Conservation (phyloP, 768 basidiomycete species). For the Pleurotus salmoneostramineus region DNA sequence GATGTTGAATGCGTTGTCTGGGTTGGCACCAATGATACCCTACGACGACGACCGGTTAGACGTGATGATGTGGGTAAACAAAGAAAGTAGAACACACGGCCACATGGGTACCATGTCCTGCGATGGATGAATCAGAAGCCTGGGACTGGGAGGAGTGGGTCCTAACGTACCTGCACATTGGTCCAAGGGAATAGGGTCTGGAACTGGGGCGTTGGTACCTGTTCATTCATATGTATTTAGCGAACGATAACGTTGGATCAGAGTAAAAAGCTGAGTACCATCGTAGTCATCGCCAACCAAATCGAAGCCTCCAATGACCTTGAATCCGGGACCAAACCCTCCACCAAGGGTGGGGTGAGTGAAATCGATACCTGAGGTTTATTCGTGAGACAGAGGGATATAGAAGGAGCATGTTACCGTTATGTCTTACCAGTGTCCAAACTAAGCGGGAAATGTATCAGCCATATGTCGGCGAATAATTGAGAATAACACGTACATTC, state of each 20-base stretch:
- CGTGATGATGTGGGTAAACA: slow-evolving; percentile 8
- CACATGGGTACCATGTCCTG: slow-evolving; percentile 54
- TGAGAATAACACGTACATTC: slow-evolving; percentile 37
- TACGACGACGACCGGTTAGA: slow-evolving; percentile 18
- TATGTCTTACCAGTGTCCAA: slow-evolving; percentile 42
- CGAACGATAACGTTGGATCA: background rate
- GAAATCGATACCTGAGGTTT: slow-evolving; percentile 41
- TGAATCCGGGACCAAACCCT: slow-evolving; percentile 50
- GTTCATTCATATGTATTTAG: background rate
- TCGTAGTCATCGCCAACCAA: slow-evolving; percentile 53
- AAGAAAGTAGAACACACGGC: slow-evolving; percentile 26
- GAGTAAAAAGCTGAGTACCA: slow-evolving; percentile 21
- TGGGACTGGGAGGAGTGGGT: no score
- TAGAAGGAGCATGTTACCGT: background rate
- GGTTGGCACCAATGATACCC: slow-evolving; percentile 63
- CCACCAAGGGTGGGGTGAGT: slow-evolving; percentile 53
- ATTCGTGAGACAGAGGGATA: background rate
- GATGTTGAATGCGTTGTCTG: slow-evolving; percentile 59
- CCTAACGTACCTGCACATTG: slow-evolving; percentile 34
- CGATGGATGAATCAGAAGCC: background rate
- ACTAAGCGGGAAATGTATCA: slow-evolving; percentile 19
- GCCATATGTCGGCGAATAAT: background rate
- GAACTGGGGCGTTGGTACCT: slow-evolving; percentile 44
- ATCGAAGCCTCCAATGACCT: slow-evolving; percentile 50
- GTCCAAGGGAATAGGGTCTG: slow-evolving; percentile 49